These are phyloP conservation scores for Clitopilus hobsonii DNA, from an alignment of 768 basidiomycete genomes.

Conservation along the genomic window DNA sequence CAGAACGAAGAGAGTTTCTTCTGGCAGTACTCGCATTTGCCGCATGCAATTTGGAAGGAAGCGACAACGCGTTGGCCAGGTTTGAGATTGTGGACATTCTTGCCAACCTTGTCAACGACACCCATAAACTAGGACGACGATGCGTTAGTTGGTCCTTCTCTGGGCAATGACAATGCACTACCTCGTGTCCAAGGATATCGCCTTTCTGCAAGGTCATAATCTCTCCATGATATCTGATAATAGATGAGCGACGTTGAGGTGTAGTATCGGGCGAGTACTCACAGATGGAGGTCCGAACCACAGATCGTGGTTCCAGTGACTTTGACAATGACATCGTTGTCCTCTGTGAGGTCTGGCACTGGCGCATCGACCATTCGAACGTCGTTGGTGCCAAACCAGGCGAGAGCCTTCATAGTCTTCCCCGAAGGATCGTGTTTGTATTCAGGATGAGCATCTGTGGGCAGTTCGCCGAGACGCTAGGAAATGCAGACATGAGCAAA, in stretches of 20 bases:
- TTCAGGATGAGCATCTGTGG: slow-evolving; percentile 36
- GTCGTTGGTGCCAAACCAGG: slow-evolving; percentile 58
- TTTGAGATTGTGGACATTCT: slow-evolving; percentile 54
- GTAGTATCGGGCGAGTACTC: slow-evolving; percentile 1
- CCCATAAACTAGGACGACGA: slow-evolving; percentile 52
- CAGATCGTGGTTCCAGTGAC: slow-evolving; percentile 77
- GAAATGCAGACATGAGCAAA: background rate
- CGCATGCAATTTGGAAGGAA: slow-evolving; percentile 76
- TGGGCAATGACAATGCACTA: slow-evolving; percentile 18
- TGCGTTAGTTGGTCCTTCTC: background rate
- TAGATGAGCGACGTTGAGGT: background rate
- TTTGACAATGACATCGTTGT: slow-evolving; percentile 71
- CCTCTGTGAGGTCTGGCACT: slow-evolving; percentile 56
- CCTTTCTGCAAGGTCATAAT: slow-evolving; percentile 66
- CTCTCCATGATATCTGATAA: slow-evolving; percentile 51
- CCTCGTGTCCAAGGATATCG: slow-evolving; percentile 74
- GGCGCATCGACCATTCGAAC: slow-evolving; percentile 36
- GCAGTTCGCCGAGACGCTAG: slow-evolving; percentile 33
- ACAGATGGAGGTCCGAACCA: slow-evolving; percentile 61
- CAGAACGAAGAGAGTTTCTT: slow-evolving; percentile 71
- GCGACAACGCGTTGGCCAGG: slow-evolving; percentile 72
- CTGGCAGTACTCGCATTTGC: slow-evolving; percentile 68
- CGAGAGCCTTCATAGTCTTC: slow-evolving; percentile 61
- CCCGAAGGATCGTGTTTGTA: slow-evolving; percentile 47
- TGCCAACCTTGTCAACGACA: slow-evolving; percentile 59